Conservation (phyloP, 306 rosid species). For the Rosa multiflora region DNA sequence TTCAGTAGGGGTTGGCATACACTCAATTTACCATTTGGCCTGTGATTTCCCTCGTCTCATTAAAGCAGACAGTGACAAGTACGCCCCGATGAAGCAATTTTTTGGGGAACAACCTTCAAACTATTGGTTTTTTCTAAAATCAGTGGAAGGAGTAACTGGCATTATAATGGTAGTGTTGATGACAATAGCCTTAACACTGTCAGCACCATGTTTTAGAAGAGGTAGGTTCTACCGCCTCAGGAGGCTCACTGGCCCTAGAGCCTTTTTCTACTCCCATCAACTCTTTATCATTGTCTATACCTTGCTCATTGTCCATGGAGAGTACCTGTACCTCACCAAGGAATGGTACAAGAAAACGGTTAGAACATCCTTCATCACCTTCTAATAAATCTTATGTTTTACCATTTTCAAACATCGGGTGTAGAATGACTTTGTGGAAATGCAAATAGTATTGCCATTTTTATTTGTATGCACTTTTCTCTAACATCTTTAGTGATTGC, state of each 20-base stretch:
- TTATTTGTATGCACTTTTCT: not conserved
- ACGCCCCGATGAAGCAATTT: slow-evolving; percentile 35
- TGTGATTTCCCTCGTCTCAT: slow-evolving; percentile 57
- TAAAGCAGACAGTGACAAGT: slow-evolving; percentile 29
- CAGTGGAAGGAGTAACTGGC: slow-evolving; percentile 46
- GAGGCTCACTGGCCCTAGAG: slow-evolving; percentile 62
- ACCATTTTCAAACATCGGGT: no score
- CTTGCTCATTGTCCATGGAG: slow-evolving; percentile 55
- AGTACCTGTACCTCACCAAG: slow-evolving; percentile 48
- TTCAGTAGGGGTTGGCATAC: slow-evolving; percentile 40
- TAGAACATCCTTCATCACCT: slow-evolving; percentile 19
- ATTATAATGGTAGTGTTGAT: slow-evolving; percentile 50
- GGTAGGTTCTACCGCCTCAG: slow-evolving; percentile 39
- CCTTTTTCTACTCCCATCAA: slow-evolving; percentile 76
- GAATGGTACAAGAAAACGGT: slow-evolving; percentile 72
- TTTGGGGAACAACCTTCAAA: slow-evolving; percentile 45
- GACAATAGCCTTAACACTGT: slow-evolving; percentile 56
- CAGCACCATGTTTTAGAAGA: slow-evolving; percentile 61
- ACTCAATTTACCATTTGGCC: slow-evolving; percentile 37
- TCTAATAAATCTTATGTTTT: not conserved
- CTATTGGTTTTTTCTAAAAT: slow-evolving; percentile 54
- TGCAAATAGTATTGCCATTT: not conserved
- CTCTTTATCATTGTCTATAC: slow-evolving; percentile 59
- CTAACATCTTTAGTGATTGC: not conserved
- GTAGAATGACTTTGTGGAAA: no score